Evolutionary conservation across 768 basidiomycete genomes (phyloP).

Genomic region (Naganishia kalamii): DNA sequence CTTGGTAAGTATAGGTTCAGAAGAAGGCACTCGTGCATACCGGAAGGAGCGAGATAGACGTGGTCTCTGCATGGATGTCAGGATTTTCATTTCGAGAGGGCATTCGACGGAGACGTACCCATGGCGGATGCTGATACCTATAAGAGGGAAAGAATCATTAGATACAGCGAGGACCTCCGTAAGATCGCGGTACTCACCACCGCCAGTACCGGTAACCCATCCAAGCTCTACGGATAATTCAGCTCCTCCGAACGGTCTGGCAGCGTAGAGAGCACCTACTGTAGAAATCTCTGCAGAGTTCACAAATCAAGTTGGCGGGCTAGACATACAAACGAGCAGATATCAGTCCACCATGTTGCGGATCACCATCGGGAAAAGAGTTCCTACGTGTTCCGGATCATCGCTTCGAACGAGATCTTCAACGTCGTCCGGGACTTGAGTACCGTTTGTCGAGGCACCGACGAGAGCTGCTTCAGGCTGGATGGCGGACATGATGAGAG

Average conservation of each 20-base stretch:
- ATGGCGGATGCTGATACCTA: conserved; percentile 67
- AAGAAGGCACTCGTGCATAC: not conserved
- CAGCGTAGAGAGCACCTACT: conserved; percentile 39
- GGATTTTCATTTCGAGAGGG: not conserved
- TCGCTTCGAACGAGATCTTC: conserved; percentile 39
- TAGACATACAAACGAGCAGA: conserved; percentile 18
- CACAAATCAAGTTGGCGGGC: conserved; percentile 85
- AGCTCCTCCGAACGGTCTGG: not conserved
- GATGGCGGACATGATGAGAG: not conserved
- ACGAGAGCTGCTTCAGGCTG: conserved; percentile 3
- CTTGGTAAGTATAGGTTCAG: not conserved
- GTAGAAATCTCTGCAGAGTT: conserved; percentile 77
- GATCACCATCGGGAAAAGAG: not conserved
- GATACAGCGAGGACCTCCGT: not conserved
- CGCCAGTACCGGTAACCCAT: conserved; percentile 86
- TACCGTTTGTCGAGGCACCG: not conserved
- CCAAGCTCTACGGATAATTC: conserved; percentile 52
- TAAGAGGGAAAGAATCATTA: conserved; percentile 15
- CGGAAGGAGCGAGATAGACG: conserved; percentile 76
- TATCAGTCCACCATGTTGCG: not conserved
- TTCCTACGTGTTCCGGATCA: conserved; percentile 50
- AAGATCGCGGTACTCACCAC: conserved; percentile 32
- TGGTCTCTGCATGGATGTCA: conserved; percentile 50
- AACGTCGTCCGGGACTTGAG: conserved; percentile 20
- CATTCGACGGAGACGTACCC: conserved; percentile 30